phyloP scores from a whole-genome alignment of 495 filamentous ascomycete genomes.

The Tuber umbilicatum region DNA sequence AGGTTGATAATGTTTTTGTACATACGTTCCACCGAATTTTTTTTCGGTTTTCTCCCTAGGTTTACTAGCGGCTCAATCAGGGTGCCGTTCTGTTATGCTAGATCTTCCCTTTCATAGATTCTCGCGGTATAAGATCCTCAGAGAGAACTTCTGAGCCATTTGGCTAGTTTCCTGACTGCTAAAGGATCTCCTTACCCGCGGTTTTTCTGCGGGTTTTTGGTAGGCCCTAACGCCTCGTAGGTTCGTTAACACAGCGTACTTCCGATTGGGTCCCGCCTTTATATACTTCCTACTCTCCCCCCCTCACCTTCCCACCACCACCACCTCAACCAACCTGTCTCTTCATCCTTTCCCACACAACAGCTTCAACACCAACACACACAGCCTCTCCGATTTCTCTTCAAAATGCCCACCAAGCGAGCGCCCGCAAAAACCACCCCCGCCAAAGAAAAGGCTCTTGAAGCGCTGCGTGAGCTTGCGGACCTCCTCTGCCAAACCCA shows the following conservation, averaged over 20 bases:
- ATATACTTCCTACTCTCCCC: not conserved
- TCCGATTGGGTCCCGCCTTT: accelerated
- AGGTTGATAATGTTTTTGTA: not conserved
- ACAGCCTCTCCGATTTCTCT: not conserved
- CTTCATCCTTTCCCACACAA: not conserved
- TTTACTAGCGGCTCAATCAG: not conserved
- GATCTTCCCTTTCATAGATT: not conserved
- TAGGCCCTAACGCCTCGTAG: not conserved
- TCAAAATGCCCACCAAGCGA: not conserved
- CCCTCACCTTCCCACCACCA: not conserved
- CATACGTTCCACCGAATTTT: not conserved
- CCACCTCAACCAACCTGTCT: not conserved
- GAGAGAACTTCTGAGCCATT: not conserved
- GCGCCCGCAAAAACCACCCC: not conserved
- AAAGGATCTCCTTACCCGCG: not conserved
- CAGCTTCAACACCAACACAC: not conserved
- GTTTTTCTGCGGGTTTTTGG: not conserved
- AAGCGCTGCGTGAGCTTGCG: not conserved
- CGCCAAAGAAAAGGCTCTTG: not conserved
- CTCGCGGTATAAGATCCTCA: not conserved
- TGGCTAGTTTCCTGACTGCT: not conserved
- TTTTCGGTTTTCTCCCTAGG: not conserved
- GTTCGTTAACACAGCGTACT: not conserved
- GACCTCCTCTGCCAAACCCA: not conserved
- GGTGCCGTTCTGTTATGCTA: not conserved